These are phyloP conservation scores for Rutstroemia sp. DNA, from an alignment of 2,329 filamentous ascomycete species.

Conservation along the genomic window DNA sequence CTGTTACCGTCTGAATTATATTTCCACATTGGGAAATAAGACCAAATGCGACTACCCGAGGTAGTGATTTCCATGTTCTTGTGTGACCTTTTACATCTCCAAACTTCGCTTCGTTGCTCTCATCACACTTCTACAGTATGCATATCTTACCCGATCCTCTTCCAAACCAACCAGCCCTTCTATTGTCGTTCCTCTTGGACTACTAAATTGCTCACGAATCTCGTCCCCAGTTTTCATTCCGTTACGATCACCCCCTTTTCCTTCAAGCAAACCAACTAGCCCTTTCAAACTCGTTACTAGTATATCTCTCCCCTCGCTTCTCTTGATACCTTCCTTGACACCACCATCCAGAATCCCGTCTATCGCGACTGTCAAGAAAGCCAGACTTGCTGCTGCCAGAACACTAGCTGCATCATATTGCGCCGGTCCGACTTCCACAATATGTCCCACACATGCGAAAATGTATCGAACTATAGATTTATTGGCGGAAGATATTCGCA, in stretches of 20 bases:
- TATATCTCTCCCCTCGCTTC: conserved; percentile 67
- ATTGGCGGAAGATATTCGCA: not conserved
- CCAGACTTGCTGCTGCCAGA: conserved; percentile 66
- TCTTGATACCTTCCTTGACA: conserved; percentile 69
- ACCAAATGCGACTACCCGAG: too few relatives aligned
- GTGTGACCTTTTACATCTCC: conserved; percentile 15
- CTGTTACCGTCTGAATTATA: too few relatives aligned
- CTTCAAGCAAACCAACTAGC: conserved; percentile 39
- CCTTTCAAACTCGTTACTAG: conserved; percentile 67
- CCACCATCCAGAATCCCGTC: conserved; percentile 72
- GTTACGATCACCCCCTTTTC: conserved; percentile 11
- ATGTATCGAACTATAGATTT: conserved; percentile 60
- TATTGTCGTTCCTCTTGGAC: conserved; percentile 73
- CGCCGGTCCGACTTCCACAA: conserved; percentile 56
- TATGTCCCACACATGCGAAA: conserved; percentile 66
- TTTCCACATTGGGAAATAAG: too few relatives aligned
- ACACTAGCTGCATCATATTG: conserved; percentile 69
- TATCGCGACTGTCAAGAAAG: conserved; percentile 67
- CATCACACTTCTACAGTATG: conserved; percentile 58
- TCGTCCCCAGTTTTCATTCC: conserved; percentile 62
- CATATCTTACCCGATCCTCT: conserved; percentile 62
- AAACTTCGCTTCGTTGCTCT: conserved; percentile 49
- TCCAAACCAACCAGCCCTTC: conserved; percentile 67
- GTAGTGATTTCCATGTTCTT: not conserved
- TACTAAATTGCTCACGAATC: conserved; percentile 66